phyloP scores from a whole-genome alignment of 495 filamentous ascomycete species.

The Hypomontagnella monticulosa region DNA sequence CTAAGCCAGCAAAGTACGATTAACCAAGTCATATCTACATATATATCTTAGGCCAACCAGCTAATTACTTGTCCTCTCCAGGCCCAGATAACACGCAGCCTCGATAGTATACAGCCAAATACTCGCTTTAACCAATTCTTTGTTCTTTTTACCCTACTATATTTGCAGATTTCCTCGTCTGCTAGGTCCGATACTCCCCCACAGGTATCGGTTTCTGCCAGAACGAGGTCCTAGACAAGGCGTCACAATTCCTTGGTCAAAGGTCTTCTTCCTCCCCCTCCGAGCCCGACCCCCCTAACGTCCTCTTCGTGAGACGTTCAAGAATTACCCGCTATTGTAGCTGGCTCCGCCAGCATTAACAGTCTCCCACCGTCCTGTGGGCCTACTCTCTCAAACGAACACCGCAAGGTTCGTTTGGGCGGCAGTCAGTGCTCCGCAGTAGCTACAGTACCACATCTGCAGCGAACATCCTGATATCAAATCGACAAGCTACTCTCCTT shows the following conservation, averaged over 20 bases:
- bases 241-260: constrained; percentile 87
- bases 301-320: constrained; percentile 65
- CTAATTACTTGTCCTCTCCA: constrained; percentile 49
- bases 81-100: constrained; percentile 87
- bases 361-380: constrained; percentile 71
- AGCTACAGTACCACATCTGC: constrained; percentile 48
- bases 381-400: constrained; percentile 95
- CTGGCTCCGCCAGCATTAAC: constrained; percentile 67
- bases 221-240: constrained; percentile 69
- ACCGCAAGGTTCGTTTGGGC: constrained; percentile 91
- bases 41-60: not conserved
- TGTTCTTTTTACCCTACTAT: constrained; percentile 10
- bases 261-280: constrained; percentile 82
- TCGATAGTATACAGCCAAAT: constrained; percentile 34
- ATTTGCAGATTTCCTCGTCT: constrained; percentile 83
- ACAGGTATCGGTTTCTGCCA: constrained; percentile 87
- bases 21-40: constrained; percentile 21
- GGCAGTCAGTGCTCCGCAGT: constrained; percentile 74
- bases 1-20: constrained; percentile 91
- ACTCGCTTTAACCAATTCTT: constrained; percentile 14
- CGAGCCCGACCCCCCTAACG: constrained; percentile 91
- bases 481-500: constrained; percentile 20
- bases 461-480: constrained; percentile 31
- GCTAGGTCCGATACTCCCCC: constrained; percentile 86
- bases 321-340: constrained; percentile 51